phyloP scores from a whole-genome alignment of 2,329 filamentous ascomycete species.

The Monilinia fructicola region DNA sequence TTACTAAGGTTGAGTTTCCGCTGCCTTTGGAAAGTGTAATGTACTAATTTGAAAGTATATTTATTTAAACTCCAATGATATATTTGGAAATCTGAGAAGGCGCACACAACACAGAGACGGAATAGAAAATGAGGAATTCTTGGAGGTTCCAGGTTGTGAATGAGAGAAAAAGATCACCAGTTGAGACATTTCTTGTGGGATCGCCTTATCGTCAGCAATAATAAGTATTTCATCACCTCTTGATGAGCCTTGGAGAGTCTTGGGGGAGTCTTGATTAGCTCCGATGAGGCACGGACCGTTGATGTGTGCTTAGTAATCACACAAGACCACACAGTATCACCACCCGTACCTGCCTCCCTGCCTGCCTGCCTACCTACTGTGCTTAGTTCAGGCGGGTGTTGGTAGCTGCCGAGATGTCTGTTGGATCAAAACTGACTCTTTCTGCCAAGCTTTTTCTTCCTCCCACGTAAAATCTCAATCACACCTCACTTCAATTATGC shows the following conservation, averaged over 20 bases:
- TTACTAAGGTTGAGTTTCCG: neutral
- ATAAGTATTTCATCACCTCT: neutral
- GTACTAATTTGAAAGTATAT: neutral
- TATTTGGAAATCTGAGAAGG: neutral
- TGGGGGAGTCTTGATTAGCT: slow-evolving; percentile 2
- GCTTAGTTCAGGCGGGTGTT: no score
- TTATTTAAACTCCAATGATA: neutral
- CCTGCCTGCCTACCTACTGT: no score
- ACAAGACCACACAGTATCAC: no score
- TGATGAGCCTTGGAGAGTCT: no score
- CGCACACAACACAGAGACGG: neutral
- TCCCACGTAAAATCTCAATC: neutral
- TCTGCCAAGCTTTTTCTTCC: slow-evolving; percentile 11
- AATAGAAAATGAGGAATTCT: neutral
- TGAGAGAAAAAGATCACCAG: neutral
- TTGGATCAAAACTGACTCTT: neutral
- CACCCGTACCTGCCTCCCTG: no score
- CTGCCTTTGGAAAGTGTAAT: neutral
- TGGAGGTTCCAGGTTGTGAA: neutral
- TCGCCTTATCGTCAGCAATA: slow-evolving; percentile 15
- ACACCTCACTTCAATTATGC: slow-evolving; percentile 12
- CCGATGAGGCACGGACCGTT: slow-evolving; percentile 12
- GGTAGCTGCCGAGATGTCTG: slow-evolving; percentile 1
- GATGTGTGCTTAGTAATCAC: no score
- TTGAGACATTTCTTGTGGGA: slow-evolving; percentile 6